Base-by-base conservation (phyloP, 2,329 filamentous ascomycete genomes). In the Stemphylium beticola region DNA sequence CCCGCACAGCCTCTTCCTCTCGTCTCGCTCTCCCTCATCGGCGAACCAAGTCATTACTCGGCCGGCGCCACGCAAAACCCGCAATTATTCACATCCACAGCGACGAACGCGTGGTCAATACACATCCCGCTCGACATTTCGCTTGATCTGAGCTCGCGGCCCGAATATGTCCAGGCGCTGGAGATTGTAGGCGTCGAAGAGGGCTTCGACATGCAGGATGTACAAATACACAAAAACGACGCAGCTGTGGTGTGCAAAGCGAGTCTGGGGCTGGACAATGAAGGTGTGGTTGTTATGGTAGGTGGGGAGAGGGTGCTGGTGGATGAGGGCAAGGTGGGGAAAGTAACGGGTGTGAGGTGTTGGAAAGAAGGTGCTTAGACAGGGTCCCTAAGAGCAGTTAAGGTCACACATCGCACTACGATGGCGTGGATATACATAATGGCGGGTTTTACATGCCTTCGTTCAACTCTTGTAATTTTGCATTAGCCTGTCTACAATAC, bases 401-500 rank as follows among this genome's bases (percentile, higher is more conserved):
- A 4, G 15, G 9, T 18, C 9, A 11, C 9, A 26, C 7, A 26
- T 26, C 24, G 2, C 7, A 29, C 9, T 2, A 2, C 9, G 2
- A 2, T 29, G 7, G 9, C 26, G 10, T 29, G 2, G 8, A 29
- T 29, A 20, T 38, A 15, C 12, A 31, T 12, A 11, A 14, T 32
- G 20, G 17, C 11, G 41, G 37, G 4, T 11, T 10, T 11, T n/a
- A n/a, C 4, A 47, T 10, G 12, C 34, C n/a, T 17, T 26, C 8
- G 20, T 29, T 62, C 49, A 56, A 42, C 45, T 43, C 51, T 68
- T 64, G 50, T 61, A 67, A 15, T 65, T 62, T 53, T 61, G 66
- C 71, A 75, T 72, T 11, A 75, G 62, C 40, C 60, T 68, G 31
- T 72, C 68, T 12, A 72, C 61, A 24, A 74, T 73, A 24, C 63